Conservation (phyloP, 2,329 filamentous ascomycete species). For the Helotiales sp. region DNA sequence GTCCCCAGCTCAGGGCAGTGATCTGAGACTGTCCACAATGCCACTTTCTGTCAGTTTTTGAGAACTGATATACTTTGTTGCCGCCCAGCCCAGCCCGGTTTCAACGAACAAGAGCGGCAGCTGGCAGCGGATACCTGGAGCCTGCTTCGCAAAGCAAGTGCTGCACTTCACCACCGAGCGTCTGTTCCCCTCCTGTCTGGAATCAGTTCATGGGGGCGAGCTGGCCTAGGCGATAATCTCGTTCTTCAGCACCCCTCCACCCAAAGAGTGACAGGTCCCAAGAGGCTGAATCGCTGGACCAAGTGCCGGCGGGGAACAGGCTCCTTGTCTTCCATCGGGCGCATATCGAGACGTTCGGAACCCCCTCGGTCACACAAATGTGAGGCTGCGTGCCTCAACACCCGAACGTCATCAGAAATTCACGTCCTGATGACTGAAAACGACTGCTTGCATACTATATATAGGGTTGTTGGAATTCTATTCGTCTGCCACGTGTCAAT, state of each 20-base stretch:
- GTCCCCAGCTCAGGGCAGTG: not conserved
- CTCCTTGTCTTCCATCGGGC: conserved; percentile 1
- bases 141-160: not conserved
- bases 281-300: not conserved
- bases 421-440: not conserved
- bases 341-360: not conserved
- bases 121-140: not conserved
- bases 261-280: not conserved
- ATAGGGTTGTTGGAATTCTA: conserved; percentile 15
- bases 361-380: not conserved
- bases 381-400: not conserved
- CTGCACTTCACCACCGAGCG: not conserved
- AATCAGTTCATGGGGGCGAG: not conserved
- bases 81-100: not conserved
- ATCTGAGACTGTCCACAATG: not conserved
- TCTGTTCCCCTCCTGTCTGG: not conserved
- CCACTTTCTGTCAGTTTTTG: not conserved
- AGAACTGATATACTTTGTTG: not conserved
- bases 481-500: conserved; percentile 20
- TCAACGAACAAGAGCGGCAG: not conserved
- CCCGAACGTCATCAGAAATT: not conserved
- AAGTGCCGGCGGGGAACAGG: conserved; percentile 1
- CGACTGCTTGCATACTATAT: conserved; percentile 12
- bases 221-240: not conserved
- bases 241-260: not conserved